Base-by-base conservation (phyloP, 768 basidiomycete genomes). In the Termitomyces sp. region DNA sequence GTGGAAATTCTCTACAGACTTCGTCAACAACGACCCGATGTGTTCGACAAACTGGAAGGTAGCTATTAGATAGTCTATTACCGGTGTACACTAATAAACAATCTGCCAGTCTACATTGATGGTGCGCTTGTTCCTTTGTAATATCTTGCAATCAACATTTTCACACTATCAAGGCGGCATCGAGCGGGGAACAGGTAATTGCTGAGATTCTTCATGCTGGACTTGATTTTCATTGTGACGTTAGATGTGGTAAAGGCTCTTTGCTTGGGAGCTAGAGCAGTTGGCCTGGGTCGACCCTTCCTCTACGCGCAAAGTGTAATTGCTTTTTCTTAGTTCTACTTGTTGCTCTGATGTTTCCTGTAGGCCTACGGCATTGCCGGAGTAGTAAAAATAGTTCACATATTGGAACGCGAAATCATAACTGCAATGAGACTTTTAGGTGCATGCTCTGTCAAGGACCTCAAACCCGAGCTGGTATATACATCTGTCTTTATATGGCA, bases 221-320 rank as follows among this genome's bases (percentile, higher is more conserved):
- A 24, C 57, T 36, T 10, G 30, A n/a, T 13, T 24, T 20, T 16
- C 38, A 11, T 52, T 24, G 18, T 38, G 24, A n/a, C 11, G 14
- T 10, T 57, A 80, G 94, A 95, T 72, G 86, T 94, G 16, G 73
- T 97, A 49, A 97, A 96, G 70, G 94, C 94, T 0, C 72, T 96
- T 10, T 95, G 92, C 67, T 76, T 97, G 8, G 94, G 94, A 10
- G 94, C 94, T 3, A 86, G 73, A 60, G 91, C 88, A 8, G 91
- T 94, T 18, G 94, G 94, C 4, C 73, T 97, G 33, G 94, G 94
- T 2, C 78, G 94, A 14, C 79, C 89, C 14, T 91, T 94, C 76
- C 77, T 97, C 11, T 96, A 90, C 65, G 92, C 88, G 1, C 87
- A 91, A 72, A 88, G 88, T 64, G 90, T 90, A 70, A 66, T 81